Percentiles rank a stretch among this genome's conserved stretches.
phyloP scores from a whole-genome alignment of 2,329 filamentous ascomycete species.

The Pezicula neosporulosa region DNA sequence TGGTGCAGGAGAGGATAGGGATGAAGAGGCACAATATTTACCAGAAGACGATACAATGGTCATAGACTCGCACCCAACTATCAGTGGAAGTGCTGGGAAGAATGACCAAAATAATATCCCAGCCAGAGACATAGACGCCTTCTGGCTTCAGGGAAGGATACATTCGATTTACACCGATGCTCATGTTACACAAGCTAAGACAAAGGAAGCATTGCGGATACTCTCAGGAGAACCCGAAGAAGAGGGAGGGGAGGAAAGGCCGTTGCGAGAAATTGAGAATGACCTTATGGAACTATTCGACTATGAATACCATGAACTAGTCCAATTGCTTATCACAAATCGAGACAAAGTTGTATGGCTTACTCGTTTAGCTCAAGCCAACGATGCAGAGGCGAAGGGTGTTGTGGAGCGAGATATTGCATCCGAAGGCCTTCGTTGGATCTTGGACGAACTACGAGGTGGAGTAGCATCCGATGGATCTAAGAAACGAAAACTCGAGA shows the following conservation, averaged over 20 bases:
- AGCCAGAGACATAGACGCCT: constrained; percentile 91
- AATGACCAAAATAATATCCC: constrained; percentile 63
- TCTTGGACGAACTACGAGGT: constrained; percentile 83
- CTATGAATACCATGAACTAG: constrained; percentile 91
- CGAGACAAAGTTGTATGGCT: constrained; percentile 95
- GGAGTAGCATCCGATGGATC: constrained; percentile 55
- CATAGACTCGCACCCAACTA: constrained; percentile 64
- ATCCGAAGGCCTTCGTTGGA: constrained; percentile 79
- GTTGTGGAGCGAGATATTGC: constrained; percentile 88
- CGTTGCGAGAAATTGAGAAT: constrained; percentile 91
- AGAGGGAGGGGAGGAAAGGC: constrained; percentile 77
- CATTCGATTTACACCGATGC: constrained; percentile 85
- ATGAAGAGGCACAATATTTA: constrained; percentile 45
- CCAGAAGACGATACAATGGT: constrained; percentile 75
- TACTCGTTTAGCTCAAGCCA: constrained; percentile 78
- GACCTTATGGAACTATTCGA: constrained; percentile 98
- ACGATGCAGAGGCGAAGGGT: constrained; percentile 71
- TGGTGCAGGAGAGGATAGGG: constrained; percentile 43
- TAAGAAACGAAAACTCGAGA: constrained; percentile 69
- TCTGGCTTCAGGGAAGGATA: constrained; percentile 93
- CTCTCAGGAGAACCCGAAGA: constrained; percentile 72
- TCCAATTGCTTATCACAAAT: constrained; percentile 87
- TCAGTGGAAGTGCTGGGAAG: constrained; percentile 40
- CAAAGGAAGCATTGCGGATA: constrained; percentile 76
- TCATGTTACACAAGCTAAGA: constrained; percentile 91